Evolutionary conservation across 148 eudicot genomes (phyloP), one percentile per base, ranked within the genome.

Genomic region (Persicaria tinctoria): DNA sequence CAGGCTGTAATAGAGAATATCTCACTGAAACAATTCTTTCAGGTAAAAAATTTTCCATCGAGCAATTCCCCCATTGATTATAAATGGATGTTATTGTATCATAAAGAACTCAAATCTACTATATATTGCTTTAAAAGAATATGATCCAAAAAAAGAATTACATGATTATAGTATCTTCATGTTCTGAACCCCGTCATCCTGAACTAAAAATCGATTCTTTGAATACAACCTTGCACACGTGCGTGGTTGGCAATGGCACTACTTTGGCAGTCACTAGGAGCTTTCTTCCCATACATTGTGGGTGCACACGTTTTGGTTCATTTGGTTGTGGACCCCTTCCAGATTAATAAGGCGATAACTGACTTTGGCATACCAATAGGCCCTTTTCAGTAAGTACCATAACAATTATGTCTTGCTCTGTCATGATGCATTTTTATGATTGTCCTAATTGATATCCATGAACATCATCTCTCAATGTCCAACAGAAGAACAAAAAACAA

Each of bases 1-100:
- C 97, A 94, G 98, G 98, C 97, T 73, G 97, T 91, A 68, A 77
- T 90, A 53, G 98, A 94, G 80, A 90, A 89, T 70, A 76, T 94
- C 79, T 73, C 90, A 2, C 83, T 91, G 78, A 94, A 94, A 73
- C 98, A 91, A 84, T 78, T 94, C 91, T 85, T 94, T 94, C 89
- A 94, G 98, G 23, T 20, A 20, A 20, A 74, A 62, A 27, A 73
- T 20, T 73, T 57, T 68, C 69, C 32, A 18, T 4, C 41, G 70
- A 12, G 18, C 45, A 41, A 5, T 38, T 66, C 17, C 70, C 32
- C 45, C 27, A 27, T 63, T 27, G 44, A 6, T 2, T 32, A 10
- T 63, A 0, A 6, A 12, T 32, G 38, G 38, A 32, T 1, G 38
- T 2, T 32, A 32, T 32, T 32, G 2, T 32, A 32, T 32, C 38